Evolutionary conservation across 2,329 filamentous ascomycete species (phyloP).

Genomic region (Fusarium udum): DNA sequence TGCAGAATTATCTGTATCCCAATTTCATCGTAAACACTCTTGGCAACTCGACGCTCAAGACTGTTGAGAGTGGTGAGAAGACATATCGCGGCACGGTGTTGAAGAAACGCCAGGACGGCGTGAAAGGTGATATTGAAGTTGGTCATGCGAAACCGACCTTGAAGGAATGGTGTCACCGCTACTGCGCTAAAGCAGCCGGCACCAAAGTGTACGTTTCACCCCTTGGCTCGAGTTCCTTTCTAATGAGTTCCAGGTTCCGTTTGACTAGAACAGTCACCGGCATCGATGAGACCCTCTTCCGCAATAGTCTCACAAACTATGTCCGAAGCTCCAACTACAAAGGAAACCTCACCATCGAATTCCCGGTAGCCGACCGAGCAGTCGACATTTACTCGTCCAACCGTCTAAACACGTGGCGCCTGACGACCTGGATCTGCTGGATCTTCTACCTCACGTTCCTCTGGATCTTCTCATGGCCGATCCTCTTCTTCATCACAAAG

Average conservation of each 20-base stretch:
- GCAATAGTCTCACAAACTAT: background rate
- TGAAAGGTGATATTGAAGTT: slow-evolving; percentile 29
- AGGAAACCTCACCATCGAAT: slow-evolving; percentile 24
- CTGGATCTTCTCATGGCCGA: slow-evolving; percentile 39
- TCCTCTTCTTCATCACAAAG: slow-evolving; percentile 32
- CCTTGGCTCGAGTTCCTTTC: accelerated
- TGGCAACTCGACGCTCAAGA: slow-evolving; percentile 11
- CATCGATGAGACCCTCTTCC: background rate
- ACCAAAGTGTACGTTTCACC: slow-evolving; percentile 29
- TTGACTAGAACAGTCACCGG: slow-evolving; percentile 28
- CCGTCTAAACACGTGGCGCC: slow-evolving; percentile 26
- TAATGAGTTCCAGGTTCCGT: slow-evolving; percentile 27
- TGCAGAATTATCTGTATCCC: slow-evolving; percentile 38
- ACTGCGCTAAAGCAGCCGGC: slow-evolving; percentile 21
- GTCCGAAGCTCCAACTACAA: slow-evolving; percentile 35
- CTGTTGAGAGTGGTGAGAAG: slow-evolving; percentile 29
- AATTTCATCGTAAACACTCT: slow-evolving; percentile 5
- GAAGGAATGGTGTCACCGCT: slow-evolving; percentile 37
- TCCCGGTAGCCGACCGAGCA: slow-evolving; percentile 33
- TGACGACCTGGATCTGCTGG: slow-evolving; percentile 36
- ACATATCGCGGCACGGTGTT: slow-evolving; percentile 37
- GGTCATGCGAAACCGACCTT: slow-evolving; percentile 27
- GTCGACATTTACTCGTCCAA: slow-evolving; percentile 37
- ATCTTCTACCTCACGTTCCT: slow-evolving; percentile 36
- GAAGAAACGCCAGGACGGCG: slow-evolving; percentile 22